phyloP scores from a whole-genome alignment of 148 eudicot genomes.

The Rhododendron ovatum region DNA sequence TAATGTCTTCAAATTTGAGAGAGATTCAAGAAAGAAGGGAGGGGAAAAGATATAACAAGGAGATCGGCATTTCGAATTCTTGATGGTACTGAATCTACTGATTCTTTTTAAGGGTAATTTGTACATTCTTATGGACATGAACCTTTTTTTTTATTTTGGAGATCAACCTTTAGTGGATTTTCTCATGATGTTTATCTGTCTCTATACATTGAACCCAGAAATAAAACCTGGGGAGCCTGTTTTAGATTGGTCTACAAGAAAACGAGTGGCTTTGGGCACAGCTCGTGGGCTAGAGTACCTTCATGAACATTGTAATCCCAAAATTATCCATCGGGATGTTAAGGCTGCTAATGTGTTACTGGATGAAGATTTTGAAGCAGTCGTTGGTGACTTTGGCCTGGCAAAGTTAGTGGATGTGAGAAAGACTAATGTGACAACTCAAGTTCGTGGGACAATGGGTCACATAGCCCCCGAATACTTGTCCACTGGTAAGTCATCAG shows the following conservation, averaged over 20 bases:
- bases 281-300: conserved; percentile 58
- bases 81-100: background rate
- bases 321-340: conserved; percentile 54
- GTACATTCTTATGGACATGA: background rate
- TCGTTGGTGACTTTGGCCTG: conserved; percentile 58
- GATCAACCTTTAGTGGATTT: background rate
- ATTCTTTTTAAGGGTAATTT: background rate
- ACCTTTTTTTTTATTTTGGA: background rate
- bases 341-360: conserved; percentile 56
- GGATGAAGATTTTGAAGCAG: conserved; percentile 55
- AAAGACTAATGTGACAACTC: conserved; percentile 49
- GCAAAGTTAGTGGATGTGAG: conserved; percentile 56
- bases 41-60: background rate
- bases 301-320: conserved; percentile 60
- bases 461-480: conserved; percentile 60
- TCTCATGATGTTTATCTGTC: background rate
- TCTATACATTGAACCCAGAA: conserved; percentile 20
- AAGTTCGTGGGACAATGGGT: conserved; percentile 67
- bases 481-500: conserved; percentile 57
- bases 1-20: background rate
- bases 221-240: conserved; percentile 49
- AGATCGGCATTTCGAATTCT: background rate
- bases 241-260: conserved; percentile 49
- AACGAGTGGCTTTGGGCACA: conserved; percentile 45
- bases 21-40: background rate